Conservation (phyloP, 495 filamentous ascomycete species). For the Neurospora sublineolata region DNA sequence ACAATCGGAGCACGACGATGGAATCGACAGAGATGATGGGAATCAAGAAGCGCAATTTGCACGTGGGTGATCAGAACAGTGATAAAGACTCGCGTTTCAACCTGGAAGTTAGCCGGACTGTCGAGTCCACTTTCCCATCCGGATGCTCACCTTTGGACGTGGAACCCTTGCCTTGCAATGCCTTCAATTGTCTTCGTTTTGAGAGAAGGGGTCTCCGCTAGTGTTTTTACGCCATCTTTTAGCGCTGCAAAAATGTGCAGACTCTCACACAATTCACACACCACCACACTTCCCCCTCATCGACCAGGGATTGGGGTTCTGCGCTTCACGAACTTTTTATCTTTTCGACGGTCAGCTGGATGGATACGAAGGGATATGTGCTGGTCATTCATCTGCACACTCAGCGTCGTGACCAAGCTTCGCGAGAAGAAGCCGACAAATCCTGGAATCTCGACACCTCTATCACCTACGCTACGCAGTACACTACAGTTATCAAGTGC, state of each 20-base stretch:
- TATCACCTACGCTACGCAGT: background rate
- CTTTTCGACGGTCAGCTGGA: background rate
- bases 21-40: background rate
- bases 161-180: background rate
- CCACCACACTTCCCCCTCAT: background rate
- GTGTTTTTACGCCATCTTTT: background rate
- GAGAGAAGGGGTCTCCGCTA: background rate
- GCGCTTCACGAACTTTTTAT: background rate
- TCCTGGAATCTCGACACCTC: background rate
- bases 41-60: background rate
- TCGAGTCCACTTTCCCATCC: background rate
- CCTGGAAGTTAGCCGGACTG: background rate
- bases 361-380: background rate
- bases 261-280: background rate
- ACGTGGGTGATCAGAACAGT: background rate
- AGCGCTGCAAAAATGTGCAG: background rate
- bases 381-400: background rate
- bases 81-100: background rate
- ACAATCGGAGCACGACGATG: background rate
- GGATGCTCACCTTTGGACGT: background rate
- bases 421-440: background rate
- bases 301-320: background rate
- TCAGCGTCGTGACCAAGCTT: background rate
- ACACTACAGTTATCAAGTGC: background rate
- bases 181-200: background rate